Evolutionary conservation across 768 basidiomycete genomes (phyloP).

Genomic region (Collybiopsis luxurians): DNA sequence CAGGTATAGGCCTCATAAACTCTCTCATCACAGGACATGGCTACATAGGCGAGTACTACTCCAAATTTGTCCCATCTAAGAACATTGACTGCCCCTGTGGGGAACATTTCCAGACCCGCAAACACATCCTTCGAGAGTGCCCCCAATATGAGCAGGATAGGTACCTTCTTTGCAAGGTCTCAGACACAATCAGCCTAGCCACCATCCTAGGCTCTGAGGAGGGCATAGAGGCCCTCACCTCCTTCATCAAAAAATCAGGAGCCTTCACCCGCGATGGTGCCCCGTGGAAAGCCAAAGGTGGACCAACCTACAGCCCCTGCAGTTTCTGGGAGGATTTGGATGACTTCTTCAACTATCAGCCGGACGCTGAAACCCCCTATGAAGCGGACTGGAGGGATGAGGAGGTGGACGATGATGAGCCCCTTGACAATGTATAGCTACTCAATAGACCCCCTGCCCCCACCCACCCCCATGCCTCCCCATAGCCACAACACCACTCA

Average conservation of each 20-base stretch:
- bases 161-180: constrained; percentile 11
- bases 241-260: constrained; percentile 16
- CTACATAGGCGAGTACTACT: constrained; percentile 26
- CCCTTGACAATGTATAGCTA: no score
- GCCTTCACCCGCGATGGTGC: constrained; percentile 16
- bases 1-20: no score
- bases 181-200: constrained; percentile 8
- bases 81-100: no score
- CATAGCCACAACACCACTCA: no score
- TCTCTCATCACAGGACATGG: constrained; percentile 27
- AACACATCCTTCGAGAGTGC: constrained; percentile 23
- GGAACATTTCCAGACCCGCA: constrained; percentile 17
- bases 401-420: background rate
- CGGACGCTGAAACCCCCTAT: background rate
- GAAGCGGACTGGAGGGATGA: background rate
- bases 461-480: no score
- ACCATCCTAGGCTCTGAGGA: constrained; percentile 20
- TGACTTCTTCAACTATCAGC: no score
- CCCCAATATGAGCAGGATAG: constrained; percentile 14
- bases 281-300: background rate
- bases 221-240: constrained; percentile 17
- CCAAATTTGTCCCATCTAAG: constrained; percentile 16
- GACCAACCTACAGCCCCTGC: background rate
- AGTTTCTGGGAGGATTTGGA: no score
- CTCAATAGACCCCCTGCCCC: no score